Evolutionary conservation across 176 grass and related monocot species (phyloP).

Genomic region (Secale cereale): DNA sequence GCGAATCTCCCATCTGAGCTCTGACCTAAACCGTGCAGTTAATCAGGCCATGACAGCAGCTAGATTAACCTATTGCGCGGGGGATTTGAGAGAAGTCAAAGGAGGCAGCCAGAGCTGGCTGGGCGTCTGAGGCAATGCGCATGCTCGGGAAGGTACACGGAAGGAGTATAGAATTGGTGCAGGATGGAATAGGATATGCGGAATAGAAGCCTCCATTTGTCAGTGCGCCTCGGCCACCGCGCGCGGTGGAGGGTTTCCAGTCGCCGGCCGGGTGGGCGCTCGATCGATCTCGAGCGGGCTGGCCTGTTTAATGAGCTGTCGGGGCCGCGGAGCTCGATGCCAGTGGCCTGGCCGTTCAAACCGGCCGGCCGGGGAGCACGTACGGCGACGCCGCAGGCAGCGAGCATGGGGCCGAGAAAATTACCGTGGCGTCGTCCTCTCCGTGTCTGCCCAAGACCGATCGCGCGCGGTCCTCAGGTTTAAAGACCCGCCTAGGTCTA

Average conservation of each 20-base stretch:
- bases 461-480: conserved; percentile 25
- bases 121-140: background rate
- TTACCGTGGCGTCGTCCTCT: background rate
- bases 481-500: conserved; percentile 37
- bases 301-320: conserved; percentile 43
- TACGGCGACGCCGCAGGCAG: background rate
- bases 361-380: conserved; percentile 21
- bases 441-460: background rate
- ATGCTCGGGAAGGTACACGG: conserved; percentile 38
- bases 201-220: conserved; percentile 50
- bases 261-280: background rate
- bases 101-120: background rate
- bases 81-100: conserved; percentile 37
- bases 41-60: conserved; percentile 5
- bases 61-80: background rate
- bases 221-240: conserved; percentile 4
- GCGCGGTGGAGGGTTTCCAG: background rate
- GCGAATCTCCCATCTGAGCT: background rate
- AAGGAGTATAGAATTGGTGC: background rate
- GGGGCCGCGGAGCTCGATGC: conserved; percentile 50
- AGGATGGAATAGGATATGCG: background rate
- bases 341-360: background rate
- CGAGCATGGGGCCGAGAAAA: background rate
- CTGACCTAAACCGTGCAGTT: background rate
- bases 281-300: conserved; percentile 19